These are phyloP conservation scores for Favolaschia claudopus DNA, from an alignment of 768 basidiomycete species.

Conservation along the genomic window DNA sequence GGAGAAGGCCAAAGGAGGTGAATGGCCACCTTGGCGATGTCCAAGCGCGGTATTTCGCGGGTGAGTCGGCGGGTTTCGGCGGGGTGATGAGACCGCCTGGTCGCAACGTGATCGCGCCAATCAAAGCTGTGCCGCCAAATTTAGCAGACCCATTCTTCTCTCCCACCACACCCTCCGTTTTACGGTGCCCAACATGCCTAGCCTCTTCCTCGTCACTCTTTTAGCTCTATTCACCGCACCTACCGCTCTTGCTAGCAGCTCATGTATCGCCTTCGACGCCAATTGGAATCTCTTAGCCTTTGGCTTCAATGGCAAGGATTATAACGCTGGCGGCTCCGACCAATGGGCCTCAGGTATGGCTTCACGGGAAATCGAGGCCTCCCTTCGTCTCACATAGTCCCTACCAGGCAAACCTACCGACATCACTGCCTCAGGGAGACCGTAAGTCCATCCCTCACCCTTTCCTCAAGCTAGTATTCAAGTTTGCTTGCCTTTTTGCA, in stretches of 20 bases:
- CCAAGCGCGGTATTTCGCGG: too few species aligned
- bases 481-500: not conserved
- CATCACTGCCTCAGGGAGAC: slow-evolving; percentile 77
- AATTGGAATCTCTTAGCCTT: slow-evolving; percentile 88
- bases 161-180: not conserved
- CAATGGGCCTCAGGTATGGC: slow-evolving; percentile 68
- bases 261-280: slow-evolving; percentile 83
- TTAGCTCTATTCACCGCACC: slow-evolving; percentile 47
- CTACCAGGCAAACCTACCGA: slow-evolving; percentile 62
- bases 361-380: slow-evolving; percentile 15
- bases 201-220: slow-evolving; percentile 61
- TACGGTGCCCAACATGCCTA: slow-evolving; percentile 5
- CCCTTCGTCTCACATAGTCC: slow-evolving; percentile 19
- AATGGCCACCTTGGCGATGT: too few species aligned
- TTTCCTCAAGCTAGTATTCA: slow-evolving; percentile 7
- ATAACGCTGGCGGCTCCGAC: slow-evolving; percentile 75
- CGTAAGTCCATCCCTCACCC: slow-evolving; percentile 56
- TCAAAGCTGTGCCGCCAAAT: too few species aligned
- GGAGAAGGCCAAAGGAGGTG: too few species aligned
- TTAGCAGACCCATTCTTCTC: not conserved
- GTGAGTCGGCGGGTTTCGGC: too few species aligned
- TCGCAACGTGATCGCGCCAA: too few species aligned
- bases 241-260: slow-evolving; percentile 44
- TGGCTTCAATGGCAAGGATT: slow-evolving; percentile 85
- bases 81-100: too few species aligned